Evolutionary conservation across 2,329 filamentous ascomycete genomes (phyloP).

Genomic region (Westerdykella aurantiaca): DNA sequence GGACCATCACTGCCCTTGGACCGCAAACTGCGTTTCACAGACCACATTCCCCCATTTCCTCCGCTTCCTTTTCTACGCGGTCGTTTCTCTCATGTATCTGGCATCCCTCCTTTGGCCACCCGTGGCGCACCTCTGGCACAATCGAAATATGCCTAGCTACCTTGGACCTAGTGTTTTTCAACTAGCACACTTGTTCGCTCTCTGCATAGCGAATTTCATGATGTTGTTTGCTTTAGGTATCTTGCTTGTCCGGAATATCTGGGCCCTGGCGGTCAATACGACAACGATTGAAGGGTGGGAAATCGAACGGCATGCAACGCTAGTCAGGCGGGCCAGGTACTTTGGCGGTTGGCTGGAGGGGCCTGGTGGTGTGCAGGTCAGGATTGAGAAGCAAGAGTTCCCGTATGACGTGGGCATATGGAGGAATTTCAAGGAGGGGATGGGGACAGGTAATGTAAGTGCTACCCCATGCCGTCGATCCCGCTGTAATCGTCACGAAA

Average conservation of each 20-base stretch:
- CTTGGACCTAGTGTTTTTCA: constrained; percentile 60
- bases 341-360: constrained; percentile 54
- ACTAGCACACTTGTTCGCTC: constrained; percentile 56
- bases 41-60: constrained; percentile 77
- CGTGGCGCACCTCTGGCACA: constrained; percentile 55
- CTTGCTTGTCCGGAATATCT: constrained; percentile 55
- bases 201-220: constrained; percentile 54
- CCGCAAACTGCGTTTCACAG: constrained; percentile 73
- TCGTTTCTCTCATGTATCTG: constrained; percentile 57
- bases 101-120: constrained; percentile 57
- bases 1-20: constrained; percentile 88
- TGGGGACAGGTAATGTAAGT: constrained; percentile 59
- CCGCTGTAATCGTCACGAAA: no score
- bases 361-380: constrained; percentile 50
- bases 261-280: constrained; percentile 60
- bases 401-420: constrained; percentile 76
- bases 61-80: constrained; percentile 68
- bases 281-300: constrained; percentile 81
- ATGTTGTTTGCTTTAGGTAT: constrained; percentile 59
- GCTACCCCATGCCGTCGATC: not conserved
- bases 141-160: constrained; percentile 65
- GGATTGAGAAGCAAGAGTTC: constrained; percentile 64
- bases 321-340: constrained; percentile 41
- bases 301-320: constrained; percentile 44
- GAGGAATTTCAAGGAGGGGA: constrained; percentile 66